Conservation (phyloP, 2,329 filamentous ascomycete species). For the Colletotrichum echinochloae region DNA sequence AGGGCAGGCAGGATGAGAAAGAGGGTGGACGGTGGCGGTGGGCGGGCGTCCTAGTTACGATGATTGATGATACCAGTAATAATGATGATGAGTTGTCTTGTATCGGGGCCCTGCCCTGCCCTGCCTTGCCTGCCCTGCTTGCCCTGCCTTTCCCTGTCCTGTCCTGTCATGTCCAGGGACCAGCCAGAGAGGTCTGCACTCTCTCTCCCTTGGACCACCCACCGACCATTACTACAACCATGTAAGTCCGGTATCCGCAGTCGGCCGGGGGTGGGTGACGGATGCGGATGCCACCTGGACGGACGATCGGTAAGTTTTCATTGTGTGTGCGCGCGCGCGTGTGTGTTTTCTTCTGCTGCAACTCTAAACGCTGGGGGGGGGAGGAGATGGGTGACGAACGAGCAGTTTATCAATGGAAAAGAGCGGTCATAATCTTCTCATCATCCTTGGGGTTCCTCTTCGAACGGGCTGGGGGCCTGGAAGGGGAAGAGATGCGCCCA, state of each 20-base stretch:
- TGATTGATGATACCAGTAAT: conserved; percentile 3
- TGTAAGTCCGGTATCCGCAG: conserved; percentile 9
- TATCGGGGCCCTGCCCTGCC: not conserved
- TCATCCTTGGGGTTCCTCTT: not conserved
- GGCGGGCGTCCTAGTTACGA: conserved; percentile 3
- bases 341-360: not conserved
- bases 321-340: not conserved
- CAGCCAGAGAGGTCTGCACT: not conserved
- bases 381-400: not conserved
- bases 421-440: not conserved
- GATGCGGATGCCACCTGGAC: not conserved
- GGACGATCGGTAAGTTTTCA: not conserved
- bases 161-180: not conserved
- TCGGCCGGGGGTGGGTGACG: conserved; percentile 2
- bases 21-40: conserved; percentile 9
- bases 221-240: conserved; percentile 3
- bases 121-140: no score
- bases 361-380: no score
- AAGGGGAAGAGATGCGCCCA: not conserved
- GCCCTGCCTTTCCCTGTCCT: not conserved
- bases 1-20: conserved; percentile 18
- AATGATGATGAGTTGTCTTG: not conserved
- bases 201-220: conserved; percentile 1
- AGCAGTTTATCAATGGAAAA: not conserved
- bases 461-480: not conserved